Base-by-base conservation (phyloP, 108 stramenopile genomes). In the Pseudonitzschia delicatissima region DNA sequence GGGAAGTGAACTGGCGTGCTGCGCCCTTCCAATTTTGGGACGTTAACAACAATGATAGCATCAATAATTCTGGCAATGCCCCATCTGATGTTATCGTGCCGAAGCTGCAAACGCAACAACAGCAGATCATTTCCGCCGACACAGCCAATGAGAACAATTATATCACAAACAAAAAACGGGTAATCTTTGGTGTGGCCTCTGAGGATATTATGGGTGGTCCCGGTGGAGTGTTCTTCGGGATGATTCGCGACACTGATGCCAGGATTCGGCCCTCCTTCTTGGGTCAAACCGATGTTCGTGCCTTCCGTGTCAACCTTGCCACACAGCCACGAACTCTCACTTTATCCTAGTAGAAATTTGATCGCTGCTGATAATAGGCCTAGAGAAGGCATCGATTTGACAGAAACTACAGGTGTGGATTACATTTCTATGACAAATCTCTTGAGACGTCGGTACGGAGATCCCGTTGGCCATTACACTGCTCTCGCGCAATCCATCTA, bases 201-300 rank as follows among this genome's bases (percentile, higher is more conserved):
- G 79, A 77, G 27, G 55, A 42, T n/a, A 57, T 87, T 17, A 60
- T 87, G 60, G 72, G 66, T 57, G 81, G 86, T 2, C 78, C 83
- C 0, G 86, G 86, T 33, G 86, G 86, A 15, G 77, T 87, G 15
- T 87, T 87, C 34, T 74, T 87, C 40, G 86, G 86, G 0, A 64
- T 87, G 33, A 78, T 87, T 31, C 73, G 70, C 27, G 60, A 87
- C 45, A 87, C 82, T 8, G 81, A 82, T 37, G 67, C 35, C 7
- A 57, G 82, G 72, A 87, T 87, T 27, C 68, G 86, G 50, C 86
- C 86, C 13, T 74, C 81, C 5, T 87, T 87, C 50, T 47, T 87
- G 36, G 73, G 79, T 29, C 86, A 87, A 58, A 84, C 81, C 7
- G 57, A 68, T 21, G 69, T 78, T 34, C 27, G 18, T n/a, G 67